These are phyloP conservation scores for Botrytis elliptica DNA, from an alignment of 2,329 filamentous ascomycete genomes.

Conservation along the genomic window DNA sequence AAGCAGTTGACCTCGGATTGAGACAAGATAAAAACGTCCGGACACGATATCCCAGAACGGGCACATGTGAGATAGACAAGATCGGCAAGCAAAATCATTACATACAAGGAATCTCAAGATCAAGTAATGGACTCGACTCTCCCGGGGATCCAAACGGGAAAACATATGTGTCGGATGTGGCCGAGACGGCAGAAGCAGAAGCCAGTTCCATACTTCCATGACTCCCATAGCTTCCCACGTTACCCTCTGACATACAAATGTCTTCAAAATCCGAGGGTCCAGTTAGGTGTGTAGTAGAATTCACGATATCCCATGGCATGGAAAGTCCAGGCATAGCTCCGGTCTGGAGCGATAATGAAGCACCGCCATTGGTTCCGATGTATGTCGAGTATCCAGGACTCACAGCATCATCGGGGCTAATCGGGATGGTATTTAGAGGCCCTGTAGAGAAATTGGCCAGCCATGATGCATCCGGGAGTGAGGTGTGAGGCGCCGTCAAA, in stretches of 20 bases:
- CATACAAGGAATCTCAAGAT: conserved; percentile 31
- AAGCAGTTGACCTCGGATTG: neutral
- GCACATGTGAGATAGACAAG: neutral
- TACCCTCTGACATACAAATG: conserved; percentile 25
- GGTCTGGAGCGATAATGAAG: conserved; percentile 19
- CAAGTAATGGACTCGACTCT: conserved; percentile 22
- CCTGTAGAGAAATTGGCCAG: conserved; percentile 1
- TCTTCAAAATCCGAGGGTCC: conserved; percentile 27
- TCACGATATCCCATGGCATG: conserved; percentile 27
- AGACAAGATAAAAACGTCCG: neutral
- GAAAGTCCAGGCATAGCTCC: conserved; percentile 23
- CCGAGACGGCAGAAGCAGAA: conserved; percentile 29
- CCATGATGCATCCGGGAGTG: conserved; percentile 10
- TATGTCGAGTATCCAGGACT: conserved; percentile 2
- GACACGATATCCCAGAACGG: neutral
- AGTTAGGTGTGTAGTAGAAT: conserved; percentile 20
- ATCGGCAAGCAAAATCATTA: conserved; percentile 10
- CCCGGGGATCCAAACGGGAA: conserved; percentile 28
- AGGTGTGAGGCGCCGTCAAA: conserved; percentile 10
- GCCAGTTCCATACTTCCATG: conserved; percentile 32
- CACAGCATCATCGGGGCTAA: conserved; percentile 14
- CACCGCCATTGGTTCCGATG: conserved; percentile 10
- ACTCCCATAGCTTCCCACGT: conserved; percentile 28
- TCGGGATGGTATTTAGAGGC: neutral
- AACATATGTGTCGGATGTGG: conserved; percentile 30